Percentiles rank a stretch among this genome's conserved stretches.
Conservation (phyloP, 2,329 filamentous ascomycete genomes). For the Didymella segeticola region DNA sequence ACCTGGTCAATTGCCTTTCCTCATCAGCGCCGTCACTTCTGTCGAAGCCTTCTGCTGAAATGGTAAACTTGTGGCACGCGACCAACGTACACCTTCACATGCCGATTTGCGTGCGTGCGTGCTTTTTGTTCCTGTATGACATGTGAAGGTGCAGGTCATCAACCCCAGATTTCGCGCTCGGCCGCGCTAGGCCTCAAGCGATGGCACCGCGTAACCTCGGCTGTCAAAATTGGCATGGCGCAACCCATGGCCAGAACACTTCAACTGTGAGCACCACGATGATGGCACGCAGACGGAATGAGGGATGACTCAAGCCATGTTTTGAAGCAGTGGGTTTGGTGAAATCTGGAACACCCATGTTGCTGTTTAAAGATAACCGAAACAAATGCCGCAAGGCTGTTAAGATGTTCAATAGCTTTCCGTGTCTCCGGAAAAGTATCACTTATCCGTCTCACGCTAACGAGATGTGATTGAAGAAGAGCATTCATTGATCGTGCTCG, state of each 20-base stretch:
- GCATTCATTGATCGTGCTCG: neutral
- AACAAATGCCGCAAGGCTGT: neutral
- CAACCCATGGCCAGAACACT: constrained; percentile 12
- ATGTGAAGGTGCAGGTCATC: constrained; percentile 40
- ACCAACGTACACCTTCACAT: constrained; percentile 40
- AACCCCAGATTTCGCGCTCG: constrained; percentile 13
- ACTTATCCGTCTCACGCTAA: neutral
- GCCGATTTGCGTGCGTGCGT: constrained; percentile 17
- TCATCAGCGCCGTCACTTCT: neutral
- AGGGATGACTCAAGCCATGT: constrained; percentile 1
- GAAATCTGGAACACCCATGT: neutral
- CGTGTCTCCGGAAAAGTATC: neutral
- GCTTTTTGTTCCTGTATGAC: constrained; percentile 23
- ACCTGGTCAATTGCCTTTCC: constrained; percentile 1
- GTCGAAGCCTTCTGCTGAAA: neutral
- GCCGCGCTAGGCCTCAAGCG: constrained; percentile 11
- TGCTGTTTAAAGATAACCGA: neutral
- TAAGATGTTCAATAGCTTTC: neutral
- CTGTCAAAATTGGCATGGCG: constrained; percentile 16
- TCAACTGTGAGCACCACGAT: constrained; percentile 9
- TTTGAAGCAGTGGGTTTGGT: neutral
- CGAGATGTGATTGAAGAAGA: neutral
- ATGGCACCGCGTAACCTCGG: constrained; percentile 19
- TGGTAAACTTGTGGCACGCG: constrained; percentile 23
- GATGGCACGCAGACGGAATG: neutral